phyloP scores from a whole-genome alignment of 495 filamentous ascomycete species.

The Neurospora discreta region DNA sequence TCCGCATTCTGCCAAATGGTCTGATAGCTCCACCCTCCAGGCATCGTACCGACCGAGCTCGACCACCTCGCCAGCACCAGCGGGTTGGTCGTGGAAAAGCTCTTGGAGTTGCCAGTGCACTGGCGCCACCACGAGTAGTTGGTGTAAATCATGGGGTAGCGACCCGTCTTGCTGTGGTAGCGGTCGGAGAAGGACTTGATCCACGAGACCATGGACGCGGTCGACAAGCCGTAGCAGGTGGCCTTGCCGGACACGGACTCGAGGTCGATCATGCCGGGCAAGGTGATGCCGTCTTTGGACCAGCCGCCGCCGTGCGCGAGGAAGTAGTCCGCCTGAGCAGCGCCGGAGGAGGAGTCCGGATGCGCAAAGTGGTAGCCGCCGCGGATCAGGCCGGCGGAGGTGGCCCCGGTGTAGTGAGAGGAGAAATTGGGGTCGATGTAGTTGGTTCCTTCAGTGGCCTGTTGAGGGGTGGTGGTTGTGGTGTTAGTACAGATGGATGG shows the following conservation, averaged over 20 bases:
- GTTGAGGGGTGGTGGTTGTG: not conserved
- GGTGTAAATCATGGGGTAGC: conserved; percentile 51
- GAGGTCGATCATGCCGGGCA: conserved; percentile 58
- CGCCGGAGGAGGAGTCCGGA: conserved; percentile 37
- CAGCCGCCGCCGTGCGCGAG: conserved; percentile 51
- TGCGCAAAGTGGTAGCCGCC: conserved; percentile 58
- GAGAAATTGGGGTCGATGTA: conserved; percentile 44
- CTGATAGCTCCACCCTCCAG: conserved; percentile 48
- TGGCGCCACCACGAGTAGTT: conserved; percentile 51
- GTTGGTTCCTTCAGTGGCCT: conserved; percentile 51
- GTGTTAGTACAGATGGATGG: not conserved
- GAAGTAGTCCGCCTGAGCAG: conserved; percentile 49
- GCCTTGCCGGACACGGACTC: conserved; percentile 39
- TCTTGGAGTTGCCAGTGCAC: conserved; percentile 47
- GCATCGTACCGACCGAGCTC: conserved; percentile 38
- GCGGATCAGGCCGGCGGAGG: conserved; percentile 44
- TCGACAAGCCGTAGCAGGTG: conserved; percentile 42
- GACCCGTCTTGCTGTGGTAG: conserved; percentile 39
- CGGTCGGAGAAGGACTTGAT: conserved; percentile 47
- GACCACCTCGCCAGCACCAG: conserved; percentile 47
- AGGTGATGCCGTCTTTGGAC: conserved; percentile 48
- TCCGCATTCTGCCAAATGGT: conserved; percentile 51
- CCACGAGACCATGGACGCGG: conserved; percentile 47
- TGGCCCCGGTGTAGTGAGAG: conserved; percentile 44
- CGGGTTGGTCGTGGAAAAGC: conserved; percentile 41